Evolutionary conservation across 352 stramenopile species (phyloP).

Genomic region (Phytophthora sansomeana): DNA sequence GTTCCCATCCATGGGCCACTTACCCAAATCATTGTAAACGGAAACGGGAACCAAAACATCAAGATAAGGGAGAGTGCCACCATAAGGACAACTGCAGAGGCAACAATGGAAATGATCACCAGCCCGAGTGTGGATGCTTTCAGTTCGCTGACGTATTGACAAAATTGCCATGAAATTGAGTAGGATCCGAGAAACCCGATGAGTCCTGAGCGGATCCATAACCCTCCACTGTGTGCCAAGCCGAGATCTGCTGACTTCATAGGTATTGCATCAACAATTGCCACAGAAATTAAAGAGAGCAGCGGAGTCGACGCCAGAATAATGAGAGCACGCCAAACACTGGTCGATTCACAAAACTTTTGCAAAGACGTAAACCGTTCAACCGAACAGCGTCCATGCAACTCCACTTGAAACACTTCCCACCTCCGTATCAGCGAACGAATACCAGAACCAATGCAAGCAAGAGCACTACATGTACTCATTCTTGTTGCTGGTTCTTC

Average conservation of each 20-base stretch:
- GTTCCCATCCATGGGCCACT: slow-evolving; percentile 20
- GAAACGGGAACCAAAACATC: slow-evolving; percentile 19
- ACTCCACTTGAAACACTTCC: slow-evolving; percentile 31
- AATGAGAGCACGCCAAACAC: slow-evolving; percentile 2
- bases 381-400: slow-evolving; percentile 28
- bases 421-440: slow-evolving; percentile 20
- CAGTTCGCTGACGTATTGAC: slow-evolving; percentile 19
- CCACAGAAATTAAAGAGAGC: slow-evolving; percentile 11
- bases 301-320: slow-evolving; percentile 9
- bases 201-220: slow-evolving; percentile 15
- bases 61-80: slow-evolving; percentile 8
- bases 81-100: slow-evolving; percentile 2
- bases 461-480: not conserved
- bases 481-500: not conserved
- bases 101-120: slow-evolving; percentile 4
- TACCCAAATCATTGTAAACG: slow-evolving; percentile 25
- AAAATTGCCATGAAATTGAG: slow-evolving; percentile 17
- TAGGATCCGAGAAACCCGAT: slow-evolving; percentile 8
- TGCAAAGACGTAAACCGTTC: slow-evolving; percentile 13
- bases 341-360: slow-evolving; percentile 14
- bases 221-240: slow-evolving; percentile 7
- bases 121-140: slow-evolving; percentile 4
- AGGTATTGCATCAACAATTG: slow-evolving; percentile 17
- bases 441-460: slow-evolving; percentile 4
- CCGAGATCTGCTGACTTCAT: slow-evolving; percentile 23